Percentiles rank a stretch among this genome's conserved stretches.
Conservation (phyloP, 192 early-diverging fungal species). For the Coemansia sp. region DNA sequence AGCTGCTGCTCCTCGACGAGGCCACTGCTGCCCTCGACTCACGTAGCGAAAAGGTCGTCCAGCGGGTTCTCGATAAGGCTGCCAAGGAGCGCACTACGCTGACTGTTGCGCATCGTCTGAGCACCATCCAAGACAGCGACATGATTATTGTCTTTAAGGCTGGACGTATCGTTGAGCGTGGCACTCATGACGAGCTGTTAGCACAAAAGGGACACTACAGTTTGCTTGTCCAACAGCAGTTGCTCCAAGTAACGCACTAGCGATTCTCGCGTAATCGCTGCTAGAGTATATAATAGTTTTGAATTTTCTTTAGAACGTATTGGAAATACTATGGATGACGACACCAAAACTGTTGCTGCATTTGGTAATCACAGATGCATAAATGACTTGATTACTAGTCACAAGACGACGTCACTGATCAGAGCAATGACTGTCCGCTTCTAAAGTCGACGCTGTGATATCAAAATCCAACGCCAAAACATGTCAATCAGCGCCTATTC, state of each 20-base stretch:
- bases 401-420: too few species aligned
- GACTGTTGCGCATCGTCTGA: slow-evolving; percentile 70
- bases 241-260: slow-evolving; percentile 62
- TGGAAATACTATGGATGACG: too few species aligned
- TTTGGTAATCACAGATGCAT: too few species aligned
- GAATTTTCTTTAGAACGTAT: too few species aligned
- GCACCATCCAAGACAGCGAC: slow-evolving; percentile 20
- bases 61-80: slow-evolving; percentile 70
- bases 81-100: slow-evolving; percentile 71
- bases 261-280: too few species aligned
- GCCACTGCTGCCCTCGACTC: slow-evolving; percentile 76
- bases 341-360: too few species aligned
- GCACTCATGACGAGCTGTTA: slow-evolving; percentile 62
- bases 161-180: slow-evolving; percentile 61
- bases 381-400: too few species aligned
- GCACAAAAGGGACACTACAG: slow-evolving; percentile 57
- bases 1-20: slow-evolving; percentile 84
- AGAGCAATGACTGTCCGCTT: too few species aligned
- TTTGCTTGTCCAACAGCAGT: slow-evolving; percentile 71
- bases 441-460: too few species aligned
- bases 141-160: slow-evolving; percentile 22
- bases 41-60: slow-evolving; percentile 72
- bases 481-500: too few species aligned
- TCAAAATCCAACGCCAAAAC: too few species aligned
- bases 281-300: too few species aligned